A percentile compares a stretch with the other conserved stretches of the same genome.
phyloP scores from a whole-genome alignment of 2,329 filamentous ascomycete genomes.

The Periglandula ipomoeae region DNA sequence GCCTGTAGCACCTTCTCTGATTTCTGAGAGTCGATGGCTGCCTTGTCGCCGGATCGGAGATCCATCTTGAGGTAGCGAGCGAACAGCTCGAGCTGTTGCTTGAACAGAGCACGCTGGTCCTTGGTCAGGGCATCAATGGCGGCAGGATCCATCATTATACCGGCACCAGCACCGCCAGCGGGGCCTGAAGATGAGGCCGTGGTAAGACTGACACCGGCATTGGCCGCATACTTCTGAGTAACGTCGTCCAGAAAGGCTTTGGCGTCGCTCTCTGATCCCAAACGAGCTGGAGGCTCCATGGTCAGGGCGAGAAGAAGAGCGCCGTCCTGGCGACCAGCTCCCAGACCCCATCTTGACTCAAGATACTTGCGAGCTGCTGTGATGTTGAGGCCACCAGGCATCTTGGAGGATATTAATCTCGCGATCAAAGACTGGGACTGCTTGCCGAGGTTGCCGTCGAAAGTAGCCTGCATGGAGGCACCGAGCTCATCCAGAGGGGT shows the following conservation, averaged over 20 bases:
- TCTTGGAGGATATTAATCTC: constrained; percentile 93
- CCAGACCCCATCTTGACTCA: constrained; percentile 87
- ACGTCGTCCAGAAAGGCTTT: constrained; percentile 88
- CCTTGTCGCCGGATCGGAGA: constrained; percentile 91
- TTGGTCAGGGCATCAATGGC: constrained; percentile 95
- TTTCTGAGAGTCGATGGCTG: constrained; percentile 74
- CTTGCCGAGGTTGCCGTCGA: constrained; percentile 96
- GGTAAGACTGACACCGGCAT: constrained; percentile 75
- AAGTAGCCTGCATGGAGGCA: constrained; percentile 94
- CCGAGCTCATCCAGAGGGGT: constrained; percentile 91
- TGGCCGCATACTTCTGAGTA: constrained; percentile 78
- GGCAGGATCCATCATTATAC: constrained; percentile 99
- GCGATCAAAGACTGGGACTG: constrained; percentile 90
- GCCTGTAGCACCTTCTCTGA: constrained; percentile 81
- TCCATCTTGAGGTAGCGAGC: constrained; percentile 97
- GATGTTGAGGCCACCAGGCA: constrained; percentile 99
- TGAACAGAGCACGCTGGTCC: constrained; percentile 91
- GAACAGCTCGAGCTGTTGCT: constrained; percentile 93
- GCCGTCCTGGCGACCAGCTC: constrained; percentile 79
- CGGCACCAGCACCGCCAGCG: constrained; percentile 60
- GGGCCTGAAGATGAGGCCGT: constrained; percentile 65
- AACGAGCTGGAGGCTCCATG: constrained; percentile 80
- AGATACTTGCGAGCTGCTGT: constrained; percentile 91
- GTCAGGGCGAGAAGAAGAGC: constrained; percentile 82
- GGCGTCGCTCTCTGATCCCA: constrained; percentile 82